Evolutionary conservation across 2,329 filamentous ascomycete species (phyloP), one percentile per base, ranked within the genome.

Genomic region (Tympanopsis confertula): DNA sequence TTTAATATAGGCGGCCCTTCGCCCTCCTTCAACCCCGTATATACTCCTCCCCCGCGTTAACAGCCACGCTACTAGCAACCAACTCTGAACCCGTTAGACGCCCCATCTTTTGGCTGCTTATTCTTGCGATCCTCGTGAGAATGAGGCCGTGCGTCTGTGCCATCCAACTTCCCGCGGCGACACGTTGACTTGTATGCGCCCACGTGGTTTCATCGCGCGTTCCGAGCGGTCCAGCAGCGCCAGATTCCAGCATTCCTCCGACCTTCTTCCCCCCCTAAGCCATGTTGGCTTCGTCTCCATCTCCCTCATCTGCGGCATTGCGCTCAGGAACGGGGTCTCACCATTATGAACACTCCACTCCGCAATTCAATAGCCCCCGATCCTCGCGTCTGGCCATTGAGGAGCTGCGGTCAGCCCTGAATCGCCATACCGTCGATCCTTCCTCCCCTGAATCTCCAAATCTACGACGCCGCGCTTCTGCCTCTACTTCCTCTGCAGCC

Each of bases 401-500:
- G 49, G 57, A 59, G 47, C 50, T 60, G 30, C 57, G 57, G 35
- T 54, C 57, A 36, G 57, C 57, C 39, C 38, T 60, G 42, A 59
- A 51, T 37, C 50, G 50, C 26, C 55, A 60, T 47, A 54, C 56
- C 36, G 57, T 59, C 48, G 54, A 54, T 38, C 50, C 39, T 50
- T 54, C 37, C 45, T 36, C 28, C 39, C 33, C 19, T 36, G 39
- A 28, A 20, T 38, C 24, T 33, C 30, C 30, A 7, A 33, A 12
- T 17, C 30, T 15, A 13, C 12, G 30, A 33, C 15, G 10, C 30
- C 15, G 17, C 30, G 7, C 30, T 33, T 10, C 10, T 33, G 12
- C 12, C 10, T 33, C 30, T 26, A 26, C 22, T 10, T 10, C 22
- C n/a, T 10, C 22, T 26, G n/a, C 7, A 10, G n/a, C 22, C 22